Base-by-base conservation (phyloP, 106 monocot genomes). In the Xerophyta viscosa region DNA sequence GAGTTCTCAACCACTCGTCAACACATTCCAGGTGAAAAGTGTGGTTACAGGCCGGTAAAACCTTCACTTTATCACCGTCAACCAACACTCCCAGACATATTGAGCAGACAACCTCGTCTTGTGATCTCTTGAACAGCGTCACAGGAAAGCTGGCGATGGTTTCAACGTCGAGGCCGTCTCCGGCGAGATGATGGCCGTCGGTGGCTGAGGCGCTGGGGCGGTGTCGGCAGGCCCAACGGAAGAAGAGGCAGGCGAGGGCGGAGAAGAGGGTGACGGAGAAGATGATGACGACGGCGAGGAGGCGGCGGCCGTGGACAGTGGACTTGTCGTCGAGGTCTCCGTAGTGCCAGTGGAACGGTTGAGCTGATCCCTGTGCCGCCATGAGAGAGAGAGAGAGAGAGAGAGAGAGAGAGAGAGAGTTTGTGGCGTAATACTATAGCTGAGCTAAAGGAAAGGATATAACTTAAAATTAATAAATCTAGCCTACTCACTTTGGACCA, bases 301-400 rank as follows among this genome's bases (percentile, higher is more conserved):
- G 41, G 64, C 58, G 24, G 11, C 47, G 41, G 41, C 64, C 57
- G 23, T 64, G 63, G 41, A 71, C 6, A n/a, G 57, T 39, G 64
- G 57, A 47, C 30, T 46, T 52, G 41, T 64, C 58, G 30, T 44
- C 30, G n/a, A 61, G 21, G 11, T 65, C 64, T 10, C 48, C 42
- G 30, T 71, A 71, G 64, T 57, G 71, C 71, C 71, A 71, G 37
- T 41, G 54, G 46, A 71, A 57, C 14, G 55, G 33, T 46, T 13
- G 41, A n/a, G 39, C 39, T 12, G 39, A 3, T 7, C 15, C 39
- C 15, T 39, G 39, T 12, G 39, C 39, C 10, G 39, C 39, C 39
- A 39, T 39, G 39, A 39, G 15, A n/a, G n/a, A n/a, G n/a, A n/a
- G n/a, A n/a, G n/a, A n/a, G n/a, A n/a, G n/a, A n/a, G n/a, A n/a